Base-by-base conservation (phyloP, 768 basidiomycete genomes). In the Pholiota molesta region DNA sequence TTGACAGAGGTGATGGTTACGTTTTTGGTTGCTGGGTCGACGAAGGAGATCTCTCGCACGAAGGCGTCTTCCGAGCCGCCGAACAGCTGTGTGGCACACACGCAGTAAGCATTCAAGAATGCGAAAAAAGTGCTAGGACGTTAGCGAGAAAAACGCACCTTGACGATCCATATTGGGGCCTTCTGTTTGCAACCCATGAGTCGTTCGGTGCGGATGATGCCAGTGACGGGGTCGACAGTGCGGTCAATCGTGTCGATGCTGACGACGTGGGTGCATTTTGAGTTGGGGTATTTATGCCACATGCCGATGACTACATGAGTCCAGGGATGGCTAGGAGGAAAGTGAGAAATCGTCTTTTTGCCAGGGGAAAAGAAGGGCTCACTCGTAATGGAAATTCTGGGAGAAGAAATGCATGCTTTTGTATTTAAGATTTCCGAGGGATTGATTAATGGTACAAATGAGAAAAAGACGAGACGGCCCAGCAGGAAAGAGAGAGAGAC, bases 211-310 rank as follows among this genome's bases (percentile, higher is more conserved):
- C 95, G 86, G 70, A 97, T 90, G 66, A 97, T 84, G 33, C 96
- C 96, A 10, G 92, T 95, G 59, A 81, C 74, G 29, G 92, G 85
- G 77, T 97, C 89, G 13, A 97, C 82, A 13, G 88, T 83, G 65
- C 95, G 89, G 78, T 94, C 91, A 59, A 97, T 63, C 29, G 95
- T 94, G 74, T 95, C 93, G 71, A 95, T 84, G 65, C 90, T 91
- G 66, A 94, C 80, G 66, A 95, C 94, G 73, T 95, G 94, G 23
- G 90, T 85, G 76, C 93, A 94, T 70, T 91, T 91, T 57, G 94
- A 90, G 74, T 97, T 97, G 55, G 95, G 95, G 75, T 97, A 97
- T 82, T 97, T 97, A 66, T 90, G 89, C 91, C 94, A 95, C 83
- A 97, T 92, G 65, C 92, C 92, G 71, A 91, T 89, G 64, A 95